Evolutionary conservation across 164 flowering plant genomes (phyloP), one percentile per base, ranked within the genome.

Genomic region (Houttuynia cordata): DNA sequence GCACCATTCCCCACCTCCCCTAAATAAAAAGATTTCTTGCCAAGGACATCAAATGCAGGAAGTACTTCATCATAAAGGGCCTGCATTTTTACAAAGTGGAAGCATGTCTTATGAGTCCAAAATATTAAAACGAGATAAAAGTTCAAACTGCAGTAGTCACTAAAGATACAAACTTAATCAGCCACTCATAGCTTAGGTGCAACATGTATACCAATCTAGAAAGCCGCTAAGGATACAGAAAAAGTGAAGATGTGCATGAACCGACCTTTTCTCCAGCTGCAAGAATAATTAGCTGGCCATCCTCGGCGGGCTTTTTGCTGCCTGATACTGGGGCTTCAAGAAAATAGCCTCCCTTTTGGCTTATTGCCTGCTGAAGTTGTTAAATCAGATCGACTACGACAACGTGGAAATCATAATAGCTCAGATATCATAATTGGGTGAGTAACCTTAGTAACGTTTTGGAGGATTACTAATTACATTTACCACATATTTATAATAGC

Each of bases 281-380:
- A 72, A 93, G 96, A 68, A 93, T 90, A 42, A 93, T 75, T n/a
- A 93, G 75, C 68, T 93, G 99, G 58, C 99, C 99, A 83, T 84
- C 91, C 81, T 93, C 98, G 59, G 98, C 97, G 55, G 98, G 98
- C 70, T 89, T 83, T 69, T 93, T 93, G 86, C 98, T 93, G 58
- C 98, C 98, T 39, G 97, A 93, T 49, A 93, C 98, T 37, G 98
- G 98, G 75, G 87, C 98, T 78, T 93, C 98, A 61, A 93, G 87
- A 72, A 89, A 93, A 64, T 8, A 37, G 39, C 91, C 97, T 54
- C 96, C 92, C 69, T 82, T 89, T 63, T 82, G 64, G 40, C 73
- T 68, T 58, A 93, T 77, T 58, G 85, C 99, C 99, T 90, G 51
- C 58, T 62, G 51, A 57, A n/a, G 37, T 2, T 37, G 17, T 7